These are phyloP conservation scores for Camellia japonica DNA, from an alignment of 148 eudicot species.

Conservation along the genomic window DNA sequence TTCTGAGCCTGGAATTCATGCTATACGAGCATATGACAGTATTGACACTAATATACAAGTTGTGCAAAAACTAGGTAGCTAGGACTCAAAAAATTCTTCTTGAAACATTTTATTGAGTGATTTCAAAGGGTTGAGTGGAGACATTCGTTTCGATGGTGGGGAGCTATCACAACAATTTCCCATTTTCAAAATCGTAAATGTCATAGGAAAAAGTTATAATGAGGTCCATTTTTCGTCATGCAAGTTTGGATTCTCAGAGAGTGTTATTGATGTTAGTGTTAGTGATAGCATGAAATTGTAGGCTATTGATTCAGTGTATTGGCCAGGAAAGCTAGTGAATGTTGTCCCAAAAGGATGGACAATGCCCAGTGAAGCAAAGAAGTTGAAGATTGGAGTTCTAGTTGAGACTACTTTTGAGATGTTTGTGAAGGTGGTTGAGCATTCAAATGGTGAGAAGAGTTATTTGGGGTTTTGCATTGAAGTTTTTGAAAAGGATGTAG, in stretches of 20 bases:
- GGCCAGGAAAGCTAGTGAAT: constrained; percentile 40
- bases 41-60: constrained; percentile 25
- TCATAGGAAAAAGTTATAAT: not conserved
- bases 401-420: constrained; percentile 35
- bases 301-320: constrained; percentile 19
- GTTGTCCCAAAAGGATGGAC: constrained; percentile 49
- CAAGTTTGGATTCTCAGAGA: not conserved
- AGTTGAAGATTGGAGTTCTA: constrained; percentile 43
- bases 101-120: constrained; percentile 20
- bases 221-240: not conserved
- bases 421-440: constrained; percentile 35
- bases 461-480: constrained; percentile 17
- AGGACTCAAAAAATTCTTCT: constrained; percentile 19
- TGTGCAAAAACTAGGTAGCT: not conserved
- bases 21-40: constrained; percentile 40
- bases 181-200: not conserved
- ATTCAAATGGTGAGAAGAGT: not conserved
- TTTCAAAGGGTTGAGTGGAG: constrained; percentile 39
- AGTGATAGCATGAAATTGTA: constrained; percentile 3
- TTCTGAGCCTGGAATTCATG: constrained; percentile 37
- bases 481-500: not conserved
- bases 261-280: not conserved
- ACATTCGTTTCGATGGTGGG: constrained; percentile 23
- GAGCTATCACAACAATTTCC: not conserved
- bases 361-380: constrained; percentile 35